Evolutionary conservation across 176 grass and related monocot species (phyloP).

Genomic region (Oryza brachyantha): DNA sequence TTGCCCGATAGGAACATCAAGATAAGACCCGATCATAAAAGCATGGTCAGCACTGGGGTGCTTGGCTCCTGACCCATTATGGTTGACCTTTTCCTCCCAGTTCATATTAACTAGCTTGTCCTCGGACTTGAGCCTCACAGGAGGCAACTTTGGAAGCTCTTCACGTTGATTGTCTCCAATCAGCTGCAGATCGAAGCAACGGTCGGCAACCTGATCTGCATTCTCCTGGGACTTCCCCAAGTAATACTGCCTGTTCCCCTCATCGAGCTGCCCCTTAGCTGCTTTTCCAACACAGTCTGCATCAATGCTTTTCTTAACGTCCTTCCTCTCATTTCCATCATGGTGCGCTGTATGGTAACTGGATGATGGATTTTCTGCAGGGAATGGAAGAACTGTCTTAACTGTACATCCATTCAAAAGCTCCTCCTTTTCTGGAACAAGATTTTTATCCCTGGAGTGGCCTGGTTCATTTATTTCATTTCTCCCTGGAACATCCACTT

Average conservation of each 20-base stretch:
- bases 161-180: slow-evolving; percentile 61
- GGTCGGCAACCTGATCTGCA: slow-evolving; percentile 35
- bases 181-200: slow-evolving; percentile 62
- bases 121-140: slow-evolving; percentile 84
- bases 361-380: slow-evolving; percentile 52
- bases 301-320: slow-evolving; percentile 48
- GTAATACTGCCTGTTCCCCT: slow-evolving; percentile 42
- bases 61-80: slow-evolving; percentile 57
- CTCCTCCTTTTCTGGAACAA: slow-evolving; percentile 66
- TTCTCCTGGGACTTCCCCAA: slow-evolving; percentile 39
- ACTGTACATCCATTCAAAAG: slow-evolving; percentile 72
- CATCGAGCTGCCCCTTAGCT: slow-evolving; percentile 51
- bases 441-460: slow-evolving; percentile 42
- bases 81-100: slow-evolving; percentile 71
- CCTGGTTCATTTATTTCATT: slow-evolving; percentile 33
- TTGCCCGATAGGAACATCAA: slow-evolving; percentile 93
- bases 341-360: slow-evolving; percentile 41
- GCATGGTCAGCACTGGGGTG: slow-evolving; percentile 60
- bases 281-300: slow-evolving; percentile 40
- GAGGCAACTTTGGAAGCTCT: slow-evolving; percentile 76
- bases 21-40: slow-evolving; percentile 91
- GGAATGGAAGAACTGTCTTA: slow-evolving; percentile 78
- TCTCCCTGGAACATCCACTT: slow-evolving; percentile 49
- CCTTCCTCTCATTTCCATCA: slow-evolving; percentile 49
- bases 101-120: slow-evolving; percentile 88